Evolutionary conservation across 495 filamentous ascomycete species (phyloP), one percentile per base, ranked within the genome.

Genomic region (Aspergillus cavernicola): DNA sequence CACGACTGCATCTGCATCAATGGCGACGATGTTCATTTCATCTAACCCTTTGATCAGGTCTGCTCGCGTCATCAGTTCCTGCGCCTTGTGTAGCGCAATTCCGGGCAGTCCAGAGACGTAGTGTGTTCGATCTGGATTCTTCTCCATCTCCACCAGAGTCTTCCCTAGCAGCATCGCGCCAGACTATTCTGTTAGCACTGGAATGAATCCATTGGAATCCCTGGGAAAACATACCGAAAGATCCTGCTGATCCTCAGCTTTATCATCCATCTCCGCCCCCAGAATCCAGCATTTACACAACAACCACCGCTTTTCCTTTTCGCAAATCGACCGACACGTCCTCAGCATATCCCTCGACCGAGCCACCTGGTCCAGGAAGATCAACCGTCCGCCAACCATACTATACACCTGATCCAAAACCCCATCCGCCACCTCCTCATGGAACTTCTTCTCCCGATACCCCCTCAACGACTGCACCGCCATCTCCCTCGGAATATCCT

Each of bases 191-290:
- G 26, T 60, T 52, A 52, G 51, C 11, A 20, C 18, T 22, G 29
- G n/a, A 18, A 18, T 32, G 13, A 20, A 19, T 9, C 26, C 16
- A n/a, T n/a, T n/a, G n/a, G n/a, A n/a, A n/a, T n/a, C n/a, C n/a
- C n/a, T n/a, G n/a, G n/a, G n/a, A n/a, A 28, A 26, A 76, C 83
- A 65, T 69, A 90, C 86, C 28, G 92, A 88, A 70, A 87, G 92
- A 66, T 98, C 97, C 60, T 97, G 93, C 70, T 97, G 87, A 63
- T 97, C 90, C 93, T 97, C 97, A 32, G 97, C 93, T 69, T 98
- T 95, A 70, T 97, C 93, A 56, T 98, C 93, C 92, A 97, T 97
- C 56, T 89, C 88, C 35, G 66, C 74, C 11, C 93, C 93, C 7
- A 98, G 80, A 52, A 97, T 95, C 81, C 92, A 90, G 66, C 90